Conservation (phyloP, 139 green algal species). For the Micractinium conductrix region DNA sequence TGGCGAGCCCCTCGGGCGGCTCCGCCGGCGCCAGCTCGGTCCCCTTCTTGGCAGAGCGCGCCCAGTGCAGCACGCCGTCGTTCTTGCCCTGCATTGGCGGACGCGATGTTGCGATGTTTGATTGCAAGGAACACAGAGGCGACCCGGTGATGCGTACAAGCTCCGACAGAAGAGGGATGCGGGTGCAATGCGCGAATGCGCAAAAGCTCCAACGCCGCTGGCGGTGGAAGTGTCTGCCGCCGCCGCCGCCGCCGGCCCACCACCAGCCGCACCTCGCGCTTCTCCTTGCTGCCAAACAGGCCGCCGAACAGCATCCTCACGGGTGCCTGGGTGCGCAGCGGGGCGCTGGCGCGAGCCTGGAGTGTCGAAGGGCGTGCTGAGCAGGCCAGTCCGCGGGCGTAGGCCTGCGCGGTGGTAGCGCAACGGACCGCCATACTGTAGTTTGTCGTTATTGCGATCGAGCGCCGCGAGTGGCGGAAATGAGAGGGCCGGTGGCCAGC, state of each 20-base stretch:
- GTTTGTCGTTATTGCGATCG: too few relatives aligned
- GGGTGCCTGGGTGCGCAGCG: not conserved
- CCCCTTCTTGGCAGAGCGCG: constrained; percentile 44
- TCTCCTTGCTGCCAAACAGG: constrained; percentile 19
- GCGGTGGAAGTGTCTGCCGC: not conserved
- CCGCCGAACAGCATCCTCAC: constrained; percentile 2
- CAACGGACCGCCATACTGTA: too few relatives aligned
- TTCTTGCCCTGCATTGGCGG: constrained; percentile 59
- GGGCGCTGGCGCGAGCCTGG: not conserved
- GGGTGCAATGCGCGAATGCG: too few relatives aligned
- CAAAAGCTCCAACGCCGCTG: not conserved
- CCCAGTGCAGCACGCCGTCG: constrained; percentile 48
- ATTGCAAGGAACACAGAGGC: not conserved
- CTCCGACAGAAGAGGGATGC: too few relatives aligned
- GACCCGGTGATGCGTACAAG: not conserved
- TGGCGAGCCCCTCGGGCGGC: constrained; percentile 55
- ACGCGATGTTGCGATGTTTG: too few relatives aligned
- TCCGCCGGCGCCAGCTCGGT: constrained; percentile 59
- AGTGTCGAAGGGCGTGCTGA: too few relatives aligned
- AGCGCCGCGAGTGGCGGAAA: too few relatives aligned
- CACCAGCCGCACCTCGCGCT: constrained; percentile 15
- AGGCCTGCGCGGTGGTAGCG: too few relatives aligned
- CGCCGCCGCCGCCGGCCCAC: not conserved
- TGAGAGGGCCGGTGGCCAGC: too few relatives aligned
- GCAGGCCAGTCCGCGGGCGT: too few relatives aligned